Conservation (phyloP, 805 yeast species). For the Starmerella tilneyi region DNA sequence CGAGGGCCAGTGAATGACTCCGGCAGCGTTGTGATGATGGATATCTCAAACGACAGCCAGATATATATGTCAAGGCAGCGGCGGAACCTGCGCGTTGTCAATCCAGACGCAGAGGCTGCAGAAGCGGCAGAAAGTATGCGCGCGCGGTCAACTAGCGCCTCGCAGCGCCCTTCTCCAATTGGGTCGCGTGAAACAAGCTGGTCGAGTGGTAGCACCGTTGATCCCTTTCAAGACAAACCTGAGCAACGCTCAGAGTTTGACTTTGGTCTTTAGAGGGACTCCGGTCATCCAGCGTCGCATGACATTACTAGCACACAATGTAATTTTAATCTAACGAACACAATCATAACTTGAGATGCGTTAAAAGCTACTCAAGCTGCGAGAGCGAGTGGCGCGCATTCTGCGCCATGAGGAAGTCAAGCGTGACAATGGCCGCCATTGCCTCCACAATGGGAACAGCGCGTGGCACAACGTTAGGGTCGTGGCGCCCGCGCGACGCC, state of each 20-base stretch:
- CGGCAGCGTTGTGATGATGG: slow-evolving; percentile 16
- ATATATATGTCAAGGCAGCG: slow-evolving; percentile 20
- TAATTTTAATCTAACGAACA: no score
- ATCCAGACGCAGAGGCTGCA: slow-evolving; percentile 20
- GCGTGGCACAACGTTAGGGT: slow-evolving; percentile 96
- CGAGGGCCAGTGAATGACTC: slow-evolving; percentile 3
- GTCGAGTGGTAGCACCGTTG: slow-evolving; percentile 8
- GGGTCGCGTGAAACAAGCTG: slow-evolving; percentile 15
- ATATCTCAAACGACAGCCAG: slow-evolving; percentile 12
- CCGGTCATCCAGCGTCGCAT: not conserved
- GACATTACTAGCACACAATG: no score
- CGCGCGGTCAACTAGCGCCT: not conserved
- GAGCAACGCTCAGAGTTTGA: slow-evolving; percentile 12
- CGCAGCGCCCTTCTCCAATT: not conserved
- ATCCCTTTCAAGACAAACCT: slow-evolving; percentile 12
- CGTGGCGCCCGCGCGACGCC: slow-evolving; percentile 97
- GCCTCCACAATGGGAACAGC: slow-evolving; percentile 98
- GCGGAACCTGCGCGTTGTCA: slow-evolving; percentile 21
- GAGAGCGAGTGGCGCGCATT: slow-evolving; percentile 61
- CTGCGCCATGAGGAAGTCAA: slow-evolving; percentile 77
- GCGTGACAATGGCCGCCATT: slow-evolving; percentile 90
- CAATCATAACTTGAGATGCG: no score
- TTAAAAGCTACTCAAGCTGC: slow-evolving; percentile 4
- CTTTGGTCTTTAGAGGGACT: slow-evolving; percentile 3
- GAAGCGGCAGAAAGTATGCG: not conserved